phyloP scores from a whole-genome alignment of 257 asterid species.

The Echium plantagineum region DNA sequence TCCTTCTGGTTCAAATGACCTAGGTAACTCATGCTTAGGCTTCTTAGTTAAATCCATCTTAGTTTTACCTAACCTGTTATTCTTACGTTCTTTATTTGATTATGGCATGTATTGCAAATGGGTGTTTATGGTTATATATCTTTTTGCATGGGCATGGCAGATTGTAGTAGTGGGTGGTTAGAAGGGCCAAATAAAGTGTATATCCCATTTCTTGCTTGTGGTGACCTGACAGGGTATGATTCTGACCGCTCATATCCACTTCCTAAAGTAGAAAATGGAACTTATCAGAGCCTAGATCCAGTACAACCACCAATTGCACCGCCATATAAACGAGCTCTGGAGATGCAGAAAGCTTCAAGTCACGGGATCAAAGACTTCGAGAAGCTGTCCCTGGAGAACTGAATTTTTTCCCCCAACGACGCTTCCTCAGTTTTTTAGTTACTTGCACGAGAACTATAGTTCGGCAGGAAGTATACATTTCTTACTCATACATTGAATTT shows the following conservation, averaged over 20 bases:
- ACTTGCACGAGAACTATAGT: neutral
- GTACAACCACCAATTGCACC: conserved; percentile 97
- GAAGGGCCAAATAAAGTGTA: conserved; percentile 93
- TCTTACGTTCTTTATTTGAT: neutral
- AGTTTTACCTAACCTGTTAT: neutral
- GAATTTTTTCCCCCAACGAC: conserved; percentile 2
- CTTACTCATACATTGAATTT: too few relatives aligned
- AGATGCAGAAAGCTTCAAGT: conserved; percentile 74
- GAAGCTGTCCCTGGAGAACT: conserved; percentile 42
- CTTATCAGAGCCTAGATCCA: conserved; percentile 72
- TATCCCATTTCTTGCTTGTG: conserved; percentile 91
- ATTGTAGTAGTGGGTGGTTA: conserved; percentile 95
- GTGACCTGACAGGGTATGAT: conserved; percentile 82
- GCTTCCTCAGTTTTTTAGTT: neutral
- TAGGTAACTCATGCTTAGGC: conserved; percentile 34
- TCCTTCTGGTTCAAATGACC: conserved; percentile 81
- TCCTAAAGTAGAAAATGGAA: conserved; percentile 60
- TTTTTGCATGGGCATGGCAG: conserved; percentile 27
- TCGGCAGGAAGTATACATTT: too few relatives aligned
- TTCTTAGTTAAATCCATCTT: neutral
- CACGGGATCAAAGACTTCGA: conserved; percentile 60
- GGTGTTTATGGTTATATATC: neutral
- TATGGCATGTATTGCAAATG: neutral
- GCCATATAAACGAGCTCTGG: conserved; percentile 92
- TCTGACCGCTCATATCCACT: conserved; percentile 85